phyloP scores from a whole-genome alignment of 2,329 filamentous ascomycete genomes.

The Byssothecium circinans region DNA sequence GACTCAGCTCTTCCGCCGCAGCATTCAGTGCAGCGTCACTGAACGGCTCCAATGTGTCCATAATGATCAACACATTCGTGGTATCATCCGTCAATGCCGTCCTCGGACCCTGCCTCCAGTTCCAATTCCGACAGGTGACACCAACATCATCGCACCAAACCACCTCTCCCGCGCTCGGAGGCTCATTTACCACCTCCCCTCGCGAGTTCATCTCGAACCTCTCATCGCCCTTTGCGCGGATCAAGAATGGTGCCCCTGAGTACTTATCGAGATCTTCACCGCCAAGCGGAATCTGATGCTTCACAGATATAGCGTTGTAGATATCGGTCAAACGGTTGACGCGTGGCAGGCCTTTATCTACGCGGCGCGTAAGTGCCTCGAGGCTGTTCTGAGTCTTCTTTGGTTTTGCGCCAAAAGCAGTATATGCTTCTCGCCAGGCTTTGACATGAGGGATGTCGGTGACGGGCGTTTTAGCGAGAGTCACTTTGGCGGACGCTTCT shows the following conservation, averaged over 20 bases:
- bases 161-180: slow-evolving; percentile 37
- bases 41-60: slow-evolving; percentile 33
- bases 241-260: slow-evolving; percentile 32
- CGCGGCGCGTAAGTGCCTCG: slow-evolving; percentile 41
- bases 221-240: slow-evolving; percentile 39
- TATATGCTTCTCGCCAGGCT: slow-evolving; percentile 46
- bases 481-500: slow-evolving; percentile 20
- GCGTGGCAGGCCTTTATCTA: slow-evolving; percentile 37
- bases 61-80: slow-evolving; percentile 41
- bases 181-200: slow-evolving; percentile 27
- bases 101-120: slow-evolving; percentile 44
- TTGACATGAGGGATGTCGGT: slow-evolving; percentile 41
- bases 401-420: slow-evolving; percentile 45
- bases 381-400: slow-evolving; percentile 44
- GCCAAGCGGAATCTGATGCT: slow-evolving; percentile 44
- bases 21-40: slow-evolving; percentile 23
- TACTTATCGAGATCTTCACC: slow-evolving; percentile 47
- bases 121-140: slow-evolving; percentile 46
- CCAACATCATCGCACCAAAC: slow-evolving; percentile 45
- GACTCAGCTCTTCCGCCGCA: slow-evolving; percentile 34
- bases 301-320: slow-evolving; percentile 46
- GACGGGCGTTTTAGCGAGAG: slow-evolving; percentile 19
- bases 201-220: slow-evolving; percentile 37
- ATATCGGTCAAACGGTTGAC: slow-evolving; percentile 46
- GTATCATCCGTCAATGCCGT: slow-evolving; percentile 41